Conservation (phyloP, 805 yeast species). For the Starmera quercuum region DNA sequence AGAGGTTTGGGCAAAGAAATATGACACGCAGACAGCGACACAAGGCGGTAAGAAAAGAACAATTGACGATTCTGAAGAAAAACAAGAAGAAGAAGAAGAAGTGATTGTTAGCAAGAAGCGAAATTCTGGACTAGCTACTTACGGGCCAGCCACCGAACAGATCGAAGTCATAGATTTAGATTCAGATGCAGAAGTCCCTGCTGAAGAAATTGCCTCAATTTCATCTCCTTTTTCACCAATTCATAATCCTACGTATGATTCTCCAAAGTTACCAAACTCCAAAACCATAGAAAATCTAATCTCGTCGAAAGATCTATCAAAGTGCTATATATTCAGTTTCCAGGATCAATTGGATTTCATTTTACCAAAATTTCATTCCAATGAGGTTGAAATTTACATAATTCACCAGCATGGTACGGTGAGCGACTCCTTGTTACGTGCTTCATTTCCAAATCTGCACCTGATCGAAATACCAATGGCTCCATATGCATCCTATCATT, state of each 20-base stretch:
- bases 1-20: no score
- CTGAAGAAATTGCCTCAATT: neutral
- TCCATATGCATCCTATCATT: slow-evolving; percentile 48
- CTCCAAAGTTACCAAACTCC: neutral
- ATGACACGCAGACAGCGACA: no score
- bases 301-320: neutral
- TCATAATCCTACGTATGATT: slow-evolving; percentile 1
- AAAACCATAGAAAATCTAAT: slow-evolving; percentile 1
- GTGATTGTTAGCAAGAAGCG: no score
- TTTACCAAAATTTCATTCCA: neutral
- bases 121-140: no score
- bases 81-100: no score
- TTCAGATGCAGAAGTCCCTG: slow-evolving; percentile 2
- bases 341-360: neutral
- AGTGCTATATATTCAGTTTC: neutral
- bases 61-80: no score
- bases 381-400: slow-evolving; percentile 4
- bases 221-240: neutral
- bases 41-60: no score
- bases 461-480: slow-evolving; percentile 26
- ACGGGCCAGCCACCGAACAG: no score
- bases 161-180: slow-evolving; percentile 2
- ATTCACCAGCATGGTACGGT: slow-evolving; percentile 27
- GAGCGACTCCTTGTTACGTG: slow-evolving; percentile 3
- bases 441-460: slow-evolving; percentile 7